These are phyloP conservation scores for Lepidopterella palustris DNA, from an alignment of 495 filamentous ascomycete species.

Conservation along the genomic window DNA sequence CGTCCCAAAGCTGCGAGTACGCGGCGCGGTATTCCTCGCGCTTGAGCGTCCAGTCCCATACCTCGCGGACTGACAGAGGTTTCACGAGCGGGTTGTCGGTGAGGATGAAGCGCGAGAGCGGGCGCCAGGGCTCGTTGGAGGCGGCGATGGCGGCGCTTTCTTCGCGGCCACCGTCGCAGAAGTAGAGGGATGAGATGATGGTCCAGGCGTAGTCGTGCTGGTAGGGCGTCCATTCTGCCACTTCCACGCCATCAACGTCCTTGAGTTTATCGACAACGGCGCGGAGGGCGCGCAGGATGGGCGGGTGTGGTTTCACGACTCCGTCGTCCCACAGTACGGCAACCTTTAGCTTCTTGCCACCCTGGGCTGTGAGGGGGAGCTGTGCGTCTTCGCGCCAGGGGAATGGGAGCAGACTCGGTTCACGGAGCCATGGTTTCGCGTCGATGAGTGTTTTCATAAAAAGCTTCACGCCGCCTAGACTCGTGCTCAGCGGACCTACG, in stretches of 20 bases:
- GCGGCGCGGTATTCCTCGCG: slow-evolving; percentile 52
- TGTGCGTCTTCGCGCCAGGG: slow-evolving; percentile 46
- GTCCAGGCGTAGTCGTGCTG: slow-evolving; percentile 39
- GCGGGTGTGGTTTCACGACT: slow-evolving; percentile 63
- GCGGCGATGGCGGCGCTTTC: slow-evolving; percentile 43
- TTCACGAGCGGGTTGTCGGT: slow-evolving; percentile 39
- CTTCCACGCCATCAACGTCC: slow-evolving; percentile 43
- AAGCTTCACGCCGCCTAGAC: slow-evolving; percentile 55
- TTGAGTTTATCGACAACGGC: slow-evolving; percentile 50
- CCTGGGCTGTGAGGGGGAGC: not conserved
- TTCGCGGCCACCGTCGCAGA: slow-evolving; percentile 51
- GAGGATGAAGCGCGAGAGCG: slow-evolving; percentile 47
- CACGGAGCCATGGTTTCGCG: slow-evolving; percentile 55
- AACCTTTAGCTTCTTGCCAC: slow-evolving; percentile 47
- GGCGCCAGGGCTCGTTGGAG: slow-evolving; percentile 51
- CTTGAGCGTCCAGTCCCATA: slow-evolving; percentile 38
- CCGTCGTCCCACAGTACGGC: slow-evolving; percentile 67
- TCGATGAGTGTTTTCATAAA: slow-evolving; percentile 57
- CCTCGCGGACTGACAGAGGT: slow-evolving; percentile 8
- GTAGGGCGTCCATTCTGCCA: slow-evolving; percentile 62
- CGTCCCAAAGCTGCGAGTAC: slow-evolving; percentile 55
- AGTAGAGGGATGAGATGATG: slow-evolving; percentile 38
- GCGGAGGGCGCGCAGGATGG: slow-evolving; percentile 53
- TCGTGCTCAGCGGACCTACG: slow-evolving; percentile 57
- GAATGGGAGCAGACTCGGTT: slow-evolving; percentile 41